Conservation (phyloP, 805 yeast species). For the Kazachstania africana region DNA sequence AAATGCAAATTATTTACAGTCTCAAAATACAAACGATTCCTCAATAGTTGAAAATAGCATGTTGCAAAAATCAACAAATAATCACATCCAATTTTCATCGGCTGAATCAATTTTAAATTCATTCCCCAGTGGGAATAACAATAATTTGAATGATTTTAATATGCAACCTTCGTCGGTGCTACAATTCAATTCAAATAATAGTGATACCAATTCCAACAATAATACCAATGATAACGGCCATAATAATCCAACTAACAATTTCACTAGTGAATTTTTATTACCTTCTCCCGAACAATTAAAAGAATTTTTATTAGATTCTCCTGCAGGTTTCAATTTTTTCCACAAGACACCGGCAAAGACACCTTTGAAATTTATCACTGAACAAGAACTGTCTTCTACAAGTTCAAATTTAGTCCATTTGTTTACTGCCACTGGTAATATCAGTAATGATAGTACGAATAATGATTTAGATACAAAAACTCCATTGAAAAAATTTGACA, state of each 20-base stretch:
- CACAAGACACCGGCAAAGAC: slow-evolving; percentile 27
- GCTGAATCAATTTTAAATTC: slow-evolving; percentile 1
- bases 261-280: slow-evolving; percentile 22
- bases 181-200: slow-evolving; percentile 18
- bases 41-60: slow-evolving; percentile 2
- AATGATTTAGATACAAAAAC: slow-evolving; percentile 9
- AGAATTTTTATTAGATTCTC: slow-evolving; percentile 25
- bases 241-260: too few relatives aligned
- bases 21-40: slow-evolving; percentile 1
- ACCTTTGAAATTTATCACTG: slow-evolving; percentile 22
- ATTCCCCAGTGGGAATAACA: too few relatives aligned
- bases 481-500: slow-evolving; percentile 23
- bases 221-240: too few relatives aligned
- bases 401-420: slow-evolving; percentile 6
- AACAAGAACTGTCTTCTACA: slow-evolving; percentile 3
- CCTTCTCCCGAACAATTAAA: slow-evolving; percentile 26
- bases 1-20: slow-evolving; percentile 11
- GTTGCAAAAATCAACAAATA: not conserved
- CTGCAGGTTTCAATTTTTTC: slow-evolving; percentile 22
- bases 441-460: slow-evolving; percentile 1
- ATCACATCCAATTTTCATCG: not conserved
- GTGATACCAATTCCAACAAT: too few relatives aligned
- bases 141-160: slow-evolving; percentile 21
- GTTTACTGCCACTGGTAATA: slow-evolving; percentile 4
- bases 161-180: slow-evolving; percentile 25